A percentile compares a stretch with the other conserved stretches of the same genome.
Evolutionary conservation across 108 stramenopile species (phyloP).

Genomic region (Seminavis robusta): DNA sequence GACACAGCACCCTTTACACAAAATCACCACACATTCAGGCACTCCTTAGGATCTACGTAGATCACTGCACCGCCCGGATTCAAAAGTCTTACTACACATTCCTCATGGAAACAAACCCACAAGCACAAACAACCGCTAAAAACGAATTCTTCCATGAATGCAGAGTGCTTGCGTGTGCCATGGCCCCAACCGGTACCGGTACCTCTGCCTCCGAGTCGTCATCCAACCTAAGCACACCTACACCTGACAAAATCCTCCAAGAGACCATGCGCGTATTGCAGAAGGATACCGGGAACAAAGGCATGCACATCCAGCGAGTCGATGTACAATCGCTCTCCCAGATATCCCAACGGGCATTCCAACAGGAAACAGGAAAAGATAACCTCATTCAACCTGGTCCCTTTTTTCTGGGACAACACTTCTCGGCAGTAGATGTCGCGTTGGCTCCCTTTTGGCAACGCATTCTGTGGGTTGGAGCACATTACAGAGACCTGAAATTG

Average conservation of each 20-base stretch:
- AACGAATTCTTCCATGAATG: slow-evolving; percentile 7
- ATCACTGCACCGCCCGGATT: slow-evolving; percentile 4
- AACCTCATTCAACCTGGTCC: slow-evolving; percentile 7
- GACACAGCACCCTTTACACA: not conserved
- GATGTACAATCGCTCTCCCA: no score
- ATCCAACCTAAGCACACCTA: no score
- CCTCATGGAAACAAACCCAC: slow-evolving; percentile 4
- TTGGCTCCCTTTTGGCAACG: slow-evolving; percentile 29
- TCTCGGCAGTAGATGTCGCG: slow-evolving; percentile 10
- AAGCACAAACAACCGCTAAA: not conserved
- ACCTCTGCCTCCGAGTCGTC: no score
- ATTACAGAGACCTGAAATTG: slow-evolving; percentile 15
- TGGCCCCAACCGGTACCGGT: no score
- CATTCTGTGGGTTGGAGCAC: not conserved
- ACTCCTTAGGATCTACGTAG: slow-evolving; percentile 2
- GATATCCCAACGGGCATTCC: no score
- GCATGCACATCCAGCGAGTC: no score
- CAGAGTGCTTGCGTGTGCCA: slow-evolving; percentile 4
- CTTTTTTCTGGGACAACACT: slow-evolving; percentile 13
- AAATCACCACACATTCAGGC: slow-evolving; percentile 1
- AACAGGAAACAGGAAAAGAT: not conserved
- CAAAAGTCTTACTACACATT: slow-evolving; percentile 8
- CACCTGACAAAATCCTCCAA: no score
- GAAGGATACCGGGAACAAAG: no score
- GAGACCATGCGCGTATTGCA: no score